Evolutionary conservation across 345 rosid genomes (phyloP), one percentile per base, ranked within the genome.

Genomic region (Salix purpurea): DNA sequence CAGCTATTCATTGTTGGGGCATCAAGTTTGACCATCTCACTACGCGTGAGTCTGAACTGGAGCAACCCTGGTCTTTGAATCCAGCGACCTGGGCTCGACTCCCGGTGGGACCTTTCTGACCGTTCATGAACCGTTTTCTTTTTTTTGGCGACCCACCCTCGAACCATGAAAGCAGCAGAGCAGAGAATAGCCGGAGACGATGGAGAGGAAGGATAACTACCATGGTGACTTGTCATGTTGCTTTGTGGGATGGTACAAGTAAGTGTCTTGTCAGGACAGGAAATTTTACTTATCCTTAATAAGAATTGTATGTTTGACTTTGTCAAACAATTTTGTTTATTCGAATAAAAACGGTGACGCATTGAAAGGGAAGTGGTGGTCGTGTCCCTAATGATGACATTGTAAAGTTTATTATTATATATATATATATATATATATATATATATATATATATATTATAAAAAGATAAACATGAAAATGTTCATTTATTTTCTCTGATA

Each of bases 61-160:
- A 93, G 97, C 97, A 30, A 28, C 97, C 91, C 91, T 91, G 99
- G 96, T 91, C 96, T 93, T 93, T 93, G 96, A 93, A 93, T 93
- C 97, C 96, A 89, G 96, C 92, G 93, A 93, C 94, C 94, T 87
- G 97, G 94, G 95, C 92, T 92, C 92, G 92, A 91, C 91, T 91
- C 91, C 91, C 93, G 96, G 93, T 90, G 85, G 85, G 97, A 90
- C 89, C 97, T 85, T 15, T 23, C 21, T 11, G 58, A 56, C 8
- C 61, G 2, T 10, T 56, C 9, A 8, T 2, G 32, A 30, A 30
- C 32, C 32, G 32, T 30, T 30, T 30, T 30, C 32, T 30, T 30
- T 30, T 30, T 39, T 7, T 7, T 39, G 10, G 60, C 60, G 23
- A 52, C 18, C 58, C 60, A 19, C 23, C 61, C 12, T 7, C n/a